Evolutionary conservation across 2,329 filamentous ascomycete species (phyloP), one percentile per base, ranked within the genome.

Genomic region (Apiospora koreana): DNA sequence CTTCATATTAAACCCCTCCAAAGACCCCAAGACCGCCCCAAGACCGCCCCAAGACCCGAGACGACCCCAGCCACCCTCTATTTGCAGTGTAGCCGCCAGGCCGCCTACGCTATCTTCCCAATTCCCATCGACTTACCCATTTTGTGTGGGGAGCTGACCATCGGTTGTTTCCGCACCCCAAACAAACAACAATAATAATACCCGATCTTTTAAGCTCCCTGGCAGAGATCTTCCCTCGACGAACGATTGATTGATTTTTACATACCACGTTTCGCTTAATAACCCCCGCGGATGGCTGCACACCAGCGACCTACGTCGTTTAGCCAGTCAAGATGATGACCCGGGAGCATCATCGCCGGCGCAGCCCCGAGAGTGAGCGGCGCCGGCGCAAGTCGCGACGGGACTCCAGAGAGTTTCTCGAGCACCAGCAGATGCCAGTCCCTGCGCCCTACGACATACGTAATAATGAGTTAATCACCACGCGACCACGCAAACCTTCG

Each of bases 331-430:
- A 78, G 78, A 88, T 86, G 85, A 86, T 87, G 86, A 74, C 75
- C 45, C 73, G 77, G 83, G 84, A 82, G 83, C 76, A 85, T 77
- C 81, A 83, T 80, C 86, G 86, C 79, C 85, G 84, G 77, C 85
- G 86, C 82, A 88, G 86, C 81, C 86, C 85, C 70, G 87, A 88
- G 75, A 84, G 84, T 82, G 84, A 83, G 77, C 83, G 85, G 78
- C 85, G 86, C 78, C 85, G 86, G 82, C 81, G 81, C 79, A 82
- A 81, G 76, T 80, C 82, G 68, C 80, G 81, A 64, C 79, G 81
- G 71, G 79, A 81, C 75, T 83, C 83, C 68, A 79, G 79, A 78
- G 83, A 83, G 72, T 80, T 82, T 71, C 79, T 81, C 71, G 72
- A 75, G 58, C 72, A 67, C 46, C 75, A 76, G 68, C 73, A 75